A percentile compares a stretch with the other conserved stretches of the same genome.
Evolutionary conservation across 208 protist genomes (phyloP).

Genomic region (Crithidia sp.): DNA sequence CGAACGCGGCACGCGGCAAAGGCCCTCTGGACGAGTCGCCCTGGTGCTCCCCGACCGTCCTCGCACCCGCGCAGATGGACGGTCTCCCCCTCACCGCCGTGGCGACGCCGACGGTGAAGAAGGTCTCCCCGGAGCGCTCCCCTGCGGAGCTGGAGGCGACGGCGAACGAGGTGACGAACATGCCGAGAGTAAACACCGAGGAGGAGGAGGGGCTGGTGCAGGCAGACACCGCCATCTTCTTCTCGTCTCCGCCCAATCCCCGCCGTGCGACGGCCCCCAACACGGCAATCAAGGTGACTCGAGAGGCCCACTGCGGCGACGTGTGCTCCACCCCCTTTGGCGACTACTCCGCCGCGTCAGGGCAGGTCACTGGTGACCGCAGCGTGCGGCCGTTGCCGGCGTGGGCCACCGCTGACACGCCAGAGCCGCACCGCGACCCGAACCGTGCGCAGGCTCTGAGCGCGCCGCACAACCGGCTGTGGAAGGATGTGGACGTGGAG

Average conservation of each 20-base stretch:
- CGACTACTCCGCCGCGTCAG: constrained; percentile 12
- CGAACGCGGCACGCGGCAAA: background rate
- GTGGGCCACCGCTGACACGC: constrained; percentile 8
- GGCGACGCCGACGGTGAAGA: background rate
- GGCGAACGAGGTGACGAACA: background rate
- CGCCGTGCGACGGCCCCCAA: constrained; percentile 3
- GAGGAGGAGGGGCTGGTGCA: background rate
- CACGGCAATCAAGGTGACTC: background rate
- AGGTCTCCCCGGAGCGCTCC: background rate
- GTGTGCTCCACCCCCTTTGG: background rate
- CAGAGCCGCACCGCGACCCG: background rate
- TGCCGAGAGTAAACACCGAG: background rate
- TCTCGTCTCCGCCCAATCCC: constrained; percentile 3
- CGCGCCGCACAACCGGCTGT: background rate
- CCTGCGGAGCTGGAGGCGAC: constrained; percentile 6
- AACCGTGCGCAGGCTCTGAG: background rate
- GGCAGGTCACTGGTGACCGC: background rate
- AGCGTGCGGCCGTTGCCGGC: background rate
- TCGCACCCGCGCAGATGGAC: background rate
- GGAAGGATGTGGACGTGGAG: constrained; percentile 14
- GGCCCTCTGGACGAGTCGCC: background rate
- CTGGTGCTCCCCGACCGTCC: constrained; percentile 5
- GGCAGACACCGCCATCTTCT: background rate
- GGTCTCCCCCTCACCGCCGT: background rate
- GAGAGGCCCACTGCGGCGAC: background rate